phyloP scores from a whole-genome alignment of 192 early-diverging fungal genomes.

The Chytriomyces hyalinus region DNA sequence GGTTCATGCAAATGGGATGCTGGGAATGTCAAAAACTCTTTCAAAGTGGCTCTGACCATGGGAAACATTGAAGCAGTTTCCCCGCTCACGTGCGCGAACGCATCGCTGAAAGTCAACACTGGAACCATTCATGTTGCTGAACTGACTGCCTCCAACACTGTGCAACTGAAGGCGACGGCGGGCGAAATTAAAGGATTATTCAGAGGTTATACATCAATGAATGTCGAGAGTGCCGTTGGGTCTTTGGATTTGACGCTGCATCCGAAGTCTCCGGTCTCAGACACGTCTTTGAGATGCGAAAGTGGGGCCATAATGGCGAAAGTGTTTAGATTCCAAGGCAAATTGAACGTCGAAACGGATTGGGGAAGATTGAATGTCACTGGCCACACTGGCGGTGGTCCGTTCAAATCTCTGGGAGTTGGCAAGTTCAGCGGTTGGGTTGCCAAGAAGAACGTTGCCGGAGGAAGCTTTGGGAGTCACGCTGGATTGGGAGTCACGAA shows the following conservation, averaged over 20 bases:
- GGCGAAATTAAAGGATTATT: neutral
- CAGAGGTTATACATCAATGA: neutral
- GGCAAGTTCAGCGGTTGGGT: neutral
- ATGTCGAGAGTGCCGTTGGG: neutral
- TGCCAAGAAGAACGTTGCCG: neutral
- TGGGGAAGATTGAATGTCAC: neutral
- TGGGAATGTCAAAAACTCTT: neutral
- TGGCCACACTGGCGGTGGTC: neutral
- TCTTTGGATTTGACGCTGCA: neutral
- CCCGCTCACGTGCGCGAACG: neutral
- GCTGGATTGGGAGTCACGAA: neutral
- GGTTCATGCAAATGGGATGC: neutral
- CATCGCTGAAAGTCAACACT: neutral
- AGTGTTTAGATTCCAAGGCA: slow-evolving; percentile 11
- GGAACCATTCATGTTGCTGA: neutral
- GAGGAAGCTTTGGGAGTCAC: neutral
- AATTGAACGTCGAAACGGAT: neutral
- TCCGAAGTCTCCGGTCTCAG: neutral
- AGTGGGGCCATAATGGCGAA: neutral
- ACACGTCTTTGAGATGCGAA: neutral
- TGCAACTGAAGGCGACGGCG: neutral
- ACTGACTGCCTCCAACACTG: neutral
- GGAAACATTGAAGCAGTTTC: neutral
- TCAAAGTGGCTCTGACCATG: neutral
- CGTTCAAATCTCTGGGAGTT: too few species aligned